phyloP scores from a whole-genome alignment of 495 filamentous ascomycete species.

The Penicillium goetzii region DNA sequence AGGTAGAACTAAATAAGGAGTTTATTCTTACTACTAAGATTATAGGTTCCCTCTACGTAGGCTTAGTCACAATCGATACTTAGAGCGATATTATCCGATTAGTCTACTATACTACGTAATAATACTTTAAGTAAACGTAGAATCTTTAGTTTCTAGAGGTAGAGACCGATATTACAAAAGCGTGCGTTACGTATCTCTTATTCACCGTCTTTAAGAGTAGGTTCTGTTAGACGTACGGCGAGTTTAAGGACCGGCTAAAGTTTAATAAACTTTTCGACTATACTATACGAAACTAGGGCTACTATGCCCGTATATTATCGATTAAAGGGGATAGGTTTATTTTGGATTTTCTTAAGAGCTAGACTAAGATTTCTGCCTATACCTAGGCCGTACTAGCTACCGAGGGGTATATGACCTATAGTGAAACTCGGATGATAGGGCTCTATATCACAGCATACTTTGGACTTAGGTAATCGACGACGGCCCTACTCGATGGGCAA shows the following conservation, averaged over 20 bases:
- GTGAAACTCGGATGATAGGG: background rate
- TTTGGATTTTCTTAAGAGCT: background rate
- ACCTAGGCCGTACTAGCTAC: background rate
- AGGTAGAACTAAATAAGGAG: no score
- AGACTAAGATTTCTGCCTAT: background rate
- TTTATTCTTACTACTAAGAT: no score
- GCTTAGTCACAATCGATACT: no score
- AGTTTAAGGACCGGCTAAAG: background rate
- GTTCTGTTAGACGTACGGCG: background rate
- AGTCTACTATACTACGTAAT: no score
- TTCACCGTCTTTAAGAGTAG: background rate
- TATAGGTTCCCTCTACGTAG: no score
- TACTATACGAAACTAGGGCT: background rate
- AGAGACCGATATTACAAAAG: no score
- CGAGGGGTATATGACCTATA: background rate
- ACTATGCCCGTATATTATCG: background rate
- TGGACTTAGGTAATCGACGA: background rate
- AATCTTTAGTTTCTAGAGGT: no score
- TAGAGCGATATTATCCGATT: no score
- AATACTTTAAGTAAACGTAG: no score
- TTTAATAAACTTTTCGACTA: background rate
- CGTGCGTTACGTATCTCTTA: background rate
- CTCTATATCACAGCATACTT: background rate
- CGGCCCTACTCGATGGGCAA: background rate
- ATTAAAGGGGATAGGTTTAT: background rate